Conservation (phyloP, 2,329 filamentous ascomycete species). For the Epichloe scottii region DNA sequence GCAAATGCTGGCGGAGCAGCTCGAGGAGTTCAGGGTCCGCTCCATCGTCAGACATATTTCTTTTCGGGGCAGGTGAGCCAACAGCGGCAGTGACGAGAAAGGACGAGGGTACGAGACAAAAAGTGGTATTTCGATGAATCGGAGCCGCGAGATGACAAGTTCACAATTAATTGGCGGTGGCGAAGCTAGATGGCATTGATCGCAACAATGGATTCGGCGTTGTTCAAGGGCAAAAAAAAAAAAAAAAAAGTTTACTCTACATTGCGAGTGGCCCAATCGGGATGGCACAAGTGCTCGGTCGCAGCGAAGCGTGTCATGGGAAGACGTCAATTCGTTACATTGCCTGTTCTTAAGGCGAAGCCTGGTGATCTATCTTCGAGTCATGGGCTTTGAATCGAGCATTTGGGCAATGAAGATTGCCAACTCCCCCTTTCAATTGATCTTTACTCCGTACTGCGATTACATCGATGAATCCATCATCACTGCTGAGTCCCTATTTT, state of each 20-base stretch:
- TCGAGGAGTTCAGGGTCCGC: conserved; percentile 78
- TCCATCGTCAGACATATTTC: conserved; percentile 80
- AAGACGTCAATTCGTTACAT: background rate
- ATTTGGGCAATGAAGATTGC: background rate
- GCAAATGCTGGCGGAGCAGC: conserved; percentile 68
- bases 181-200: background rate
- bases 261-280: conserved; percentile 1
- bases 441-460: too few relatives aligned
- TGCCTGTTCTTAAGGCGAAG: background rate
- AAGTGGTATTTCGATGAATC: background rate
- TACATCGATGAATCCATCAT: too few relatives aligned
- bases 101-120: background rate
- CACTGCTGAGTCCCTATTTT: too few relatives aligned
- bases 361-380: background rate
- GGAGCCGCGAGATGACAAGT: background rate
- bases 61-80: background rate
- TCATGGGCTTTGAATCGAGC: background rate
- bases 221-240: background rate
- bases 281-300: background rate
- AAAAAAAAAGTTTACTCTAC: background rate
- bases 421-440: background rate
- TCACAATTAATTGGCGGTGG: background rate
- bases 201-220: background rate
- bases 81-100: conserved; percentile 9
- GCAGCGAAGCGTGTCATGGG: background rate